These are phyloP conservation scores for Fusarium brevicatenulatum DNA, from an alignment of 2,329 filamentous ascomycete genomes.

Conservation along the genomic window DNA sequence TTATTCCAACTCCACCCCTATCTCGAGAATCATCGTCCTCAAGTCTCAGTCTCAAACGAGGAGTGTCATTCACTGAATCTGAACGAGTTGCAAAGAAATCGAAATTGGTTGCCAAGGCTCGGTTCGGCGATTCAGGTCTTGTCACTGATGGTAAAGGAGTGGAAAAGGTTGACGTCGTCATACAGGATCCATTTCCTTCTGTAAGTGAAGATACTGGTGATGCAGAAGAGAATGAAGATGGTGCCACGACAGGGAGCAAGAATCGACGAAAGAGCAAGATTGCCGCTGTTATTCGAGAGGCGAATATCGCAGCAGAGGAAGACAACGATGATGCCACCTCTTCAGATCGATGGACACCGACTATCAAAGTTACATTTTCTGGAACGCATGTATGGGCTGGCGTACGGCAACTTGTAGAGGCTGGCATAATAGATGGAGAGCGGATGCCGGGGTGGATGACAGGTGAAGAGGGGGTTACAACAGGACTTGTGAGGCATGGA, in stretches of 20 bases:
- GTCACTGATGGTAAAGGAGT: slow-evolving; percentile 68
- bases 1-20: slow-evolving; percentile 59
- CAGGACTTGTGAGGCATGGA: slow-evolving; percentile 74
- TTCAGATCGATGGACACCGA: slow-evolving; percentile 47
- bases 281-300: slow-evolving; percentile 49
- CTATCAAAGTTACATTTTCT: slow-evolving; percentile 72
- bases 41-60: slow-evolving; percentile 46
- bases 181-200: slow-evolving; percentile 67
- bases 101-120: slow-evolving; percentile 69
- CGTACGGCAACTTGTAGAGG: slow-evolving; percentile 79
- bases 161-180: slow-evolving; percentile 68
- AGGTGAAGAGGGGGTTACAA: slow-evolving; percentile 83
- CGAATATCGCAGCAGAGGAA: slow-evolving; percentile 32
- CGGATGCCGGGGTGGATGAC: slow-evolving; percentile 92
- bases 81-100: slow-evolving; percentile 64
- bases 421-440: slow-evolving; percentile 78
- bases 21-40: slow-evolving; percentile 48
- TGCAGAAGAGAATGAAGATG: slow-evolving; percentile 35
- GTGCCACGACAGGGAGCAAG: slow-evolving; percentile 8
- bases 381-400: slow-evolving; percentile 85
- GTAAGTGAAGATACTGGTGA: slow-evolving; percentile 30
- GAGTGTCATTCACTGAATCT: slow-evolving; percentile 37
- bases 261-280: slow-evolving; percentile 49
- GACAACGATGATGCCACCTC: slow-evolving; percentile 43
- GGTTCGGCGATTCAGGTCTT: slow-evolving; percentile 73